A percentile compares a stretch with the other conserved stretches of the same genome.
phyloP scores from a whole-genome alignment of 1,284 basidiomycete species.

The Sphagnurus paluster region DNA sequence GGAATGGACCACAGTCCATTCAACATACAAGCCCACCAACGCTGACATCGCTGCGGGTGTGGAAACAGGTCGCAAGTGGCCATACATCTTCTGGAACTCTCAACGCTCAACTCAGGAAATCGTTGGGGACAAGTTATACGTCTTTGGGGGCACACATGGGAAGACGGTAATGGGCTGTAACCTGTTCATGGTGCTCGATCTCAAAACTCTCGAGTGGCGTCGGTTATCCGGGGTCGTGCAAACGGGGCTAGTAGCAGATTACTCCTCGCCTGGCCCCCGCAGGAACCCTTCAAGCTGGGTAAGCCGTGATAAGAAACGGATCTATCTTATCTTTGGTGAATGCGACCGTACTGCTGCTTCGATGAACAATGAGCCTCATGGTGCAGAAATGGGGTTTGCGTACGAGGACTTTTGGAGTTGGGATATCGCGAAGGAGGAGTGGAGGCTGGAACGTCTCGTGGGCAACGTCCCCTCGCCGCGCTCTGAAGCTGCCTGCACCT shows the following conservation, averaged over 20 bases:
- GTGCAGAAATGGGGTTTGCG: slow-evolving; percentile 23
- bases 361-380: slow-evolving; percentile 24
- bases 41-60: slow-evolving; percentile 2
- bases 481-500: slow-evolving; percentile 35
- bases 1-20: slow-evolving; percentile 12
- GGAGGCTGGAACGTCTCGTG: slow-evolving; percentile 34
- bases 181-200: slow-evolving; percentile 24
- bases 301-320: slow-evolving; percentile 23
- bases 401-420: slow-evolving; percentile 44
- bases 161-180: slow-evolving; percentile 21
- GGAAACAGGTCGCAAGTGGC: slow-evolving; percentile 16
- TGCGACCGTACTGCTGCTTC: slow-evolving; percentile 29
- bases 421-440: slow-evolving; percentile 30
- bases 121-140: slow-evolving; percentile 13
- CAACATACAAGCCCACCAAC: slow-evolving; percentile 4
- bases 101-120: slow-evolving; percentile 23
- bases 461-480: slow-evolving; percentile 39
- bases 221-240: slow-evolving; percentile 15
- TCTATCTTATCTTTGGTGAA: slow-evolving; percentile 39
- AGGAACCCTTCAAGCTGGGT: slow-evolving; percentile 31
- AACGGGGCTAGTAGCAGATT: slow-evolving; percentile 14
- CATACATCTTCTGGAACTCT: slow-evolving; percentile 11
- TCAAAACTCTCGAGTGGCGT: slow-evolving; percentile 20
- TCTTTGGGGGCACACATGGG: slow-evolving; percentile 19
- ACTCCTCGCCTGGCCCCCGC: slow-evolving; percentile 28